Base-by-base conservation (phyloP, 2,329 filamentous ascomycete genomes). In the Juglanconis juglandina region DNA sequence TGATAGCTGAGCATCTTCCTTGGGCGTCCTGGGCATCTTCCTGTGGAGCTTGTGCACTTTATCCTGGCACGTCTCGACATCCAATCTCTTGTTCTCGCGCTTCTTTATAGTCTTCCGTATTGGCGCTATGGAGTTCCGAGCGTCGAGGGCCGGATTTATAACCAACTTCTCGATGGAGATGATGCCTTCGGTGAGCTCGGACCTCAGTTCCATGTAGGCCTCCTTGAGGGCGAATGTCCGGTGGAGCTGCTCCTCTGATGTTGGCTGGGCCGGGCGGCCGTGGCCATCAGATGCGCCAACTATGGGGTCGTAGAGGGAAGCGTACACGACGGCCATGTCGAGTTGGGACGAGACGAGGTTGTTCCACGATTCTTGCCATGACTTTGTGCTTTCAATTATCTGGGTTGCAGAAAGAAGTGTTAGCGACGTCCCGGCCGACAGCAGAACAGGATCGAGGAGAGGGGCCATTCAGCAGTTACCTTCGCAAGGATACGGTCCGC, bases 41-140 rank as follows among this genome's bases (percentile, higher is more conserved):
- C 87, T 87, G 66, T 86, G 80, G 46, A 87, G 81, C 67, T 84
- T 86, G 68, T 90, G 87, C 41, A 87, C 86, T 63, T 87, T 86
- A 66, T 87, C 84, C 72, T 91, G 87, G 66, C 87, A 87, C 66
- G 89, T 85, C 74, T 96, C 92, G 69, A 87, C 95, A 71, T 96
- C 92, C 61, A 93, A 72, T 56, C 91, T 88, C 75, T 87, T 90
- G 68, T 93, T 90, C 70, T 95, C 90, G 51, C 92, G 81, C 73
- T 91, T 92, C 76, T 94, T 95, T 69, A 96, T 91, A 1, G 87
- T 88, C 76, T 92, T 95, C 69, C 89, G 87, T 71, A 95, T 80
- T 2, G 89, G 87, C 65, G 87, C 84, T 62, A 94, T 80, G 57
- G 77, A 84, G 56, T 88, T 85, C 68, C 86, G 88, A 7, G 89